A percentile compares a stretch with the other conserved stretches of the same genome.
Evolutionary conservation across 257 asterid species (phyloP).

Genomic region (Jacaranda mimosifolia): DNA sequence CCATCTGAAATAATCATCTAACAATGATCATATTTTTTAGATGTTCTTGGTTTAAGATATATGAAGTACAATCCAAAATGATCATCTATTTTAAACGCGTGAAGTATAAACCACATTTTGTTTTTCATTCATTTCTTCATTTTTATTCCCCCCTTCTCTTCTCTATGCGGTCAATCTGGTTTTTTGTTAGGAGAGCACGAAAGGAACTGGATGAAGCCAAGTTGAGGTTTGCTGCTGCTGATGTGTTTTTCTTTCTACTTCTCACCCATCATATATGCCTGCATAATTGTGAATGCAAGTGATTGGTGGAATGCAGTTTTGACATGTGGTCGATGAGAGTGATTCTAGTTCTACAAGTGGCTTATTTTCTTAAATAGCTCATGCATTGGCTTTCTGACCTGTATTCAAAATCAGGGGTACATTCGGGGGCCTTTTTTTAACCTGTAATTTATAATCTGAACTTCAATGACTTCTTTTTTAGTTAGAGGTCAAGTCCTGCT

Average conservation of each 20-base stretch:
- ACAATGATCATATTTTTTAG: too few species aligned
- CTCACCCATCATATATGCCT: slow-evolving; percentile 8
- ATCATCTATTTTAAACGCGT: background rate
- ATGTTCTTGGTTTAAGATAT: slow-evolving; percentile 24
- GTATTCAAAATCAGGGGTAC: background rate
- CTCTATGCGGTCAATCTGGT: slow-evolving; percentile 86
- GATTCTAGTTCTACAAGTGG: background rate
- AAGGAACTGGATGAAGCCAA: slow-evolving; percentile 92
- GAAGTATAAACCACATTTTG: background rate
- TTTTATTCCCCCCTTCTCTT: slow-evolving; percentile 2
- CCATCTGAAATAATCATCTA: too few species aligned
- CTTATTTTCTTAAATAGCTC: too few species aligned
- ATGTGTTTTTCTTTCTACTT: slow-evolving; percentile 55
- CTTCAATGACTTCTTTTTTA: background rate
- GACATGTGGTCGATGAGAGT: background rate
- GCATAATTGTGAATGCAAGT: slow-evolving; percentile 14
- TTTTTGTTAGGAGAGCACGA: slow-evolving; percentile 75
- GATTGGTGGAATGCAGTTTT: too few species aligned
- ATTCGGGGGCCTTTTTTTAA: background rate
- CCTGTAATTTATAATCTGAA: background rate
- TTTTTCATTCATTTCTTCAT: background rate
- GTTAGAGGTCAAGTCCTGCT: background rate
- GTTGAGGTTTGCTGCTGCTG: slow-evolving; percentile 95
- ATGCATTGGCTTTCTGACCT: too few species aligned
- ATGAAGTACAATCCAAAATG: slow-evolving; percentile 3